These are phyloP conservation scores for Lepiota subincarnata DNA, from an alignment of 768 basidiomycete genomes.

Conservation along the genomic window DNA sequence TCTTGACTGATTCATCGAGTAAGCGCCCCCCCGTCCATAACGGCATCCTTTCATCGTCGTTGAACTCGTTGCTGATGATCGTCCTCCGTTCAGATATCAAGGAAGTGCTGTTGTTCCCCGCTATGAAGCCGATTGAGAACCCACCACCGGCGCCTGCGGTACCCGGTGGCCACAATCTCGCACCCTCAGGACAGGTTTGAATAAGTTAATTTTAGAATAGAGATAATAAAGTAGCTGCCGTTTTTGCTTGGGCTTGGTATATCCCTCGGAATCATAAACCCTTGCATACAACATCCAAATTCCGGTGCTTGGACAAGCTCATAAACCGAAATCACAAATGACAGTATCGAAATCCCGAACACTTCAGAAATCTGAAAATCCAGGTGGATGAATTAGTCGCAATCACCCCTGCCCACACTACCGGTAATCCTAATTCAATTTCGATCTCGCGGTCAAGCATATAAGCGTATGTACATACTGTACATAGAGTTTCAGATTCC, in stretches of 20 bases:
- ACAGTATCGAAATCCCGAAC: too few species aligned
- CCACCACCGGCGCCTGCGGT: conserved; percentile 22
- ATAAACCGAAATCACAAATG: too few species aligned
- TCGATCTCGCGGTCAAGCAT: too few species aligned
- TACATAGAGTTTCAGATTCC: not conserved
- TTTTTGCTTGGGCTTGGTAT: not conserved
- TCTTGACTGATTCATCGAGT: conserved; percentile 96
- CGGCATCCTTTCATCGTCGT: not conserved
- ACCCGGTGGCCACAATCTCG: conserved; percentile 24
- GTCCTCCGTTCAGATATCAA: conserved; percentile 69
- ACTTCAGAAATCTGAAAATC: too few species aligned
- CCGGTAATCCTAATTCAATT: too few species aligned
- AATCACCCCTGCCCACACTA: too few species aligned
- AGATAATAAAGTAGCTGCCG: not conserved
- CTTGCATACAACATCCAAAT: too few species aligned
- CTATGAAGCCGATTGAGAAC: conserved; percentile 84
- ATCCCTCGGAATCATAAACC: too few species aligned
- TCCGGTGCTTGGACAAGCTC: too few species aligned
- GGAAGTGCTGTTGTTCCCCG: conserved; percentile 94
- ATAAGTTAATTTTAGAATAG: not conserved
- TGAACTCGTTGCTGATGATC: not conserved
- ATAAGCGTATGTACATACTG: not conserved
- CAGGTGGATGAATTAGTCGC: too few species aligned
- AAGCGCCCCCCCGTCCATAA: conserved; percentile 27
- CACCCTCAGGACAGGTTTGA: conserved; percentile 30